Evolutionary conservation across 495 filamentous ascomycete species (phyloP), one percentile per base, ranked within the genome.

Genomic region (Penicillium alfredii): DNA sequence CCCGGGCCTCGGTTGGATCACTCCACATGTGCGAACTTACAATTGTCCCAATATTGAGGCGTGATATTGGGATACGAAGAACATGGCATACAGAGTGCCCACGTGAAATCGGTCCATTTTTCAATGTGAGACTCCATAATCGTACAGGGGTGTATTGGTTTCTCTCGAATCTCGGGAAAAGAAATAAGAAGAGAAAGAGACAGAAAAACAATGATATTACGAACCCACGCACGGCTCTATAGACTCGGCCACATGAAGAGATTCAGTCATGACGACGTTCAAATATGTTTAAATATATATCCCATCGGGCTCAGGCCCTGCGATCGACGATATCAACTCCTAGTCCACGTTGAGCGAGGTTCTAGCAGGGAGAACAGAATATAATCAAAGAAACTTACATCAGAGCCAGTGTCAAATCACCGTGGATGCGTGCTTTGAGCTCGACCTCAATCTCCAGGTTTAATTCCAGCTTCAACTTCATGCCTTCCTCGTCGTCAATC

Each of bases 391-490:
- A n/a, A 27, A 82, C 84, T 72, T 78, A 90, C 87, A 95, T 76
- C 41, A 95, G 69, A 40, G 83, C 78, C 37, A 95, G 49, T 31
- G 86, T 92, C 54, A 94, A 64, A 63, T 94, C 88, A 53, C 88
- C 86, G 41, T 90, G 84, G 49, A 95, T 92, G 51, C 79, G 83
- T 19, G 88, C 88, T 73, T 93, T 93, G 2, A 95, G 63, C 58
- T 88, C 79, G 9, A 94, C 76, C 66, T 93, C 84, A 39, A 94
- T 77, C 47, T 95, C 88, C 28, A 95, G 60, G 60, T 94, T 93
- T 39, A 94, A 57, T 47, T 94, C 87, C 32, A 95, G 58, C 47
- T 86, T 68, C 67, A 95, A 47, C 55, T 77, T 76, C 48, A 95
- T 70, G 41, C 67, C 67, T 8, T 71, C 66, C 33, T 70, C 52